Conservation (phyloP, 2,329 filamentous ascomycete genomes). For the Bipolaris cookei region DNA sequence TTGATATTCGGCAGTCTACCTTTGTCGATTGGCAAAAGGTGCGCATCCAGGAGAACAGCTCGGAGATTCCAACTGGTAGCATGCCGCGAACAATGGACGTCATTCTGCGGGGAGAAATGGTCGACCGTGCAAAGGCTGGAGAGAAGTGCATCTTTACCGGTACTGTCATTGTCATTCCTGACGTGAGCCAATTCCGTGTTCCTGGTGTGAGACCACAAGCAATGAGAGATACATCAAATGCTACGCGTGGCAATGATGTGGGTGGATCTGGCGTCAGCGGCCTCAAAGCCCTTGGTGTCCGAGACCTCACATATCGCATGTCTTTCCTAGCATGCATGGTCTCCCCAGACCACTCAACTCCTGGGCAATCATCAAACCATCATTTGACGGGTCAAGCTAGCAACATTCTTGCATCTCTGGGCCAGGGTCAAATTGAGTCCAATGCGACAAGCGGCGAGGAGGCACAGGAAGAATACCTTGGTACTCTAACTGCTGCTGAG, state of each 20-base stretch:
- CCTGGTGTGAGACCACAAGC: conserved; percentile 85
- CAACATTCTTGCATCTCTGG: conserved; percentile 85
- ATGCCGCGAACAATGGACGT: conserved; percentile 99
- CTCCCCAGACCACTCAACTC: conserved; percentile 81
- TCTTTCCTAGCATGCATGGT: conserved; percentile 99
- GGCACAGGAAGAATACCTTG: conserved; percentile 84
- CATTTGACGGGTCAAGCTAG: conserved; percentile 74
- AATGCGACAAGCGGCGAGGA: conserved; percentile 72
- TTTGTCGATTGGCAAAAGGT: conserved; percentile 99
- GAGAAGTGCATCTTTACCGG: conserved; percentile 99
- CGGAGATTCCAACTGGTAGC: conserved; percentile 96
- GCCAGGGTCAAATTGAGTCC: conserved; percentile 72
- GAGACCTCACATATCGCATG: conserved; percentile 91
- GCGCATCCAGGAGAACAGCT: conserved; percentile 96
- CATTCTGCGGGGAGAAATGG: conserved; percentile 94
- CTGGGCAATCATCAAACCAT: conserved; percentile 74
- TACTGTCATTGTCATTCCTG: conserved; percentile 92
- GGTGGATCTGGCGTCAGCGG: conserved; percentile 86
- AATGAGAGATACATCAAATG: conserved; percentile 79
- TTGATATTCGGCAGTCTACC: conserved; percentile 96
- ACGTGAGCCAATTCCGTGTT: conserved; percentile 91
- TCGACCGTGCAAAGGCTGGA: conserved; percentile 94
- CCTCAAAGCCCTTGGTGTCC: conserved; percentile 89
- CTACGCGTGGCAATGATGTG: conserved; percentile 74
- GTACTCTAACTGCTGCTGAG: conserved; percentile 82